phyloP scores from a whole-genome alignment of 2,329 filamentous ascomycete species.

The Elsinoe batatas region DNA sequence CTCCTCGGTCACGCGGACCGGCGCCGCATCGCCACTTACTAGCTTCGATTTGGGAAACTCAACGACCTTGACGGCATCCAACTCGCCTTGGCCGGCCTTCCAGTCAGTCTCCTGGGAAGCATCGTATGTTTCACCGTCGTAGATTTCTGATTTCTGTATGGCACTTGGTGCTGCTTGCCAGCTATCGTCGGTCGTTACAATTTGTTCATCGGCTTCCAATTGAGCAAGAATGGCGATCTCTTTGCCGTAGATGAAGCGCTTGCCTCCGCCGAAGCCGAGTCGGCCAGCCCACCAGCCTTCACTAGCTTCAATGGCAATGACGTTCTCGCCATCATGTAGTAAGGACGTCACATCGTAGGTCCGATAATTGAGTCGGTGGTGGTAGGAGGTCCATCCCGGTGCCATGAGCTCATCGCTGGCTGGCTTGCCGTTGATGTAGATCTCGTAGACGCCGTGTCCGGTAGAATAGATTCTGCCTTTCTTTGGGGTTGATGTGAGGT shows the following conservation, averaged over 20 bases:
- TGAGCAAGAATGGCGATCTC: conserved; percentile 32
- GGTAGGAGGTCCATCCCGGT: conserved; percentile 46
- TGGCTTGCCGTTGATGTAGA: conserved; percentile 37
- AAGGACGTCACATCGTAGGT: conserved; percentile 42
- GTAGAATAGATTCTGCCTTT: conserved; percentile 40
- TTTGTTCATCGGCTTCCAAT: conserved; percentile 29
- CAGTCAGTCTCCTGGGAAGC: conserved; percentile 24
- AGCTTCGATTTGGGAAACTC: conserved; percentile 28
- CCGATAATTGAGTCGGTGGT: conserved; percentile 43
- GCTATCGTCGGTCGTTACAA: conserved; percentile 29
- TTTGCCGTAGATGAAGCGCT: conserved; percentile 33
- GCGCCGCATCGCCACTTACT: conserved; percentile 35
- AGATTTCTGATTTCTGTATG: conserved; percentile 35
- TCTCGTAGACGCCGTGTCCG: conserved; percentile 37
- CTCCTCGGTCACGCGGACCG: conserved; percentile 32
- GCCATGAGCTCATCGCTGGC: conserved; percentile 31
- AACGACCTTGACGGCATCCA: conserved; percentile 26
- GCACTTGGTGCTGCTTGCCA: conserved; percentile 32
- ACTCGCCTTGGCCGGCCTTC: conserved; percentile 17
- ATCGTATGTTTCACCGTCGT: conserved; percentile 46
- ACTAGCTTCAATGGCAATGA: conserved; percentile 34
- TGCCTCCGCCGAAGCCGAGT: conserved; percentile 25
- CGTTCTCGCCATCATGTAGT: conserved; percentile 30
- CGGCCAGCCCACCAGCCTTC: conserved; percentile 43
- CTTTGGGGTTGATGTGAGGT: conserved; percentile 12